Base-by-base conservation (phyloP, 352 stramenopile genomes). In the Phytophthora litchii region DNA sequence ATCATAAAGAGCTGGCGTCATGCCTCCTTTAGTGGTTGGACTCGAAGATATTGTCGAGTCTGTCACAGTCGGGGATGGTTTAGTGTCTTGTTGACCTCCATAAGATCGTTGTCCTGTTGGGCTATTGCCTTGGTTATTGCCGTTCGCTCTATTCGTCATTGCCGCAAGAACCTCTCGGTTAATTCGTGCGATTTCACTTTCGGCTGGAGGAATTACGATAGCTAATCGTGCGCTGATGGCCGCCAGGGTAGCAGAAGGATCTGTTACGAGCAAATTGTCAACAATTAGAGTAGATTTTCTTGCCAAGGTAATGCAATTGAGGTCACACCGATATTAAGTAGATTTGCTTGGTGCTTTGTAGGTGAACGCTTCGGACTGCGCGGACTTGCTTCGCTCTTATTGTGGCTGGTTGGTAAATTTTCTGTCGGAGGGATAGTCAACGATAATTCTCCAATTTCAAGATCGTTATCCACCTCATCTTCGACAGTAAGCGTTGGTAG, bases 161-260 rank as follows among this genome's bases (percentile, higher is more conserved):
- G 59, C 36, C 13, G 64, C 40, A 11, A 83, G 44, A 3, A 58
- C 63, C 41, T 91, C 79, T 29, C 80, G 75, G 32, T 89, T 88
- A 49, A 94, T 85, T 27, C 83, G 67, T 3, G 65, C 63, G 20
- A 94, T 93, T 61, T 94, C 83, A 21, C 76, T 77, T 49, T 94
- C 86, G 0, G 78, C 83, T 29, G 81, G 78, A 35, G 67, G 72
- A 25, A 93, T 55, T 17, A 75, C 56, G 0, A 75, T 64, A 11
- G 80, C 68, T 27, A 91, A 49, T 4, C 76, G 70, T 12, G 83
- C 77, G 53, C 80, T 90, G 43, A 92, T 90, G 3, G 80, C 76
- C 14, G 77, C 80, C 9, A 91, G 49, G 20, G 76, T 74, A 44
- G 64, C 68, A 12, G 71, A 61, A 14, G 67, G 59, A 27, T 82